phyloP scores from a whole-genome alignment of 257 asterid species.

The Solanum microdontum region DNA sequence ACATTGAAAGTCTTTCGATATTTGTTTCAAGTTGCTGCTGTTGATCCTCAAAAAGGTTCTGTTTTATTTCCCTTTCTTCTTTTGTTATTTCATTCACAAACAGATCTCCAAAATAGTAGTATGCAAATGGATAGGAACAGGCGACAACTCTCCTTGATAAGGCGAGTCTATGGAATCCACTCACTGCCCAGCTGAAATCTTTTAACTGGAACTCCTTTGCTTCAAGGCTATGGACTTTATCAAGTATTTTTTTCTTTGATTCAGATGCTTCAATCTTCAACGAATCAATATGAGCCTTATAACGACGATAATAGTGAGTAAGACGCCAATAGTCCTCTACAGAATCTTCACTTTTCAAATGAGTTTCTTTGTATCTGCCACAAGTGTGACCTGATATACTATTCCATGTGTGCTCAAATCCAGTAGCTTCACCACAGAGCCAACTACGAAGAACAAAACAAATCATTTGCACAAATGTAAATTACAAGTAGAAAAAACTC shows the following conservation, averaged over 20 bases:
- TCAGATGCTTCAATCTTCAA: slow-evolving; percentile 23
- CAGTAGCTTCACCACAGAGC: slow-evolving; percentile 56
- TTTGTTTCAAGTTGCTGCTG: slow-evolving; percentile 51
- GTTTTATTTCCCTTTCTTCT: slow-evolving; percentile 33
- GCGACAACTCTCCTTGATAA: slow-evolving; percentile 31
- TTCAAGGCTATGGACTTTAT: slow-evolving; percentile 15
- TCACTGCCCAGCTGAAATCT: slow-evolving; percentile 39
- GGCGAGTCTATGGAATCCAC: slow-evolving; percentile 29
- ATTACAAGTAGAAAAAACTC: background rate
- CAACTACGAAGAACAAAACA: slow-evolving; percentile 24
- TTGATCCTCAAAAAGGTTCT: slow-evolving; percentile 51
- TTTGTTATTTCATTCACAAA: slow-evolving; percentile 21
- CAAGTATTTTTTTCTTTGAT: slow-evolving; percentile 12
- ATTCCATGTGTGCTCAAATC: slow-evolving; percentile 18
- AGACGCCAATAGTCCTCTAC: slow-evolving; percentile 24
- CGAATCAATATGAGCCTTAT: slow-evolving; percentile 39
- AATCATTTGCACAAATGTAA: background rate
- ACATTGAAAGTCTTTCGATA: slow-evolving; percentile 38
- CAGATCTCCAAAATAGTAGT: slow-evolving; percentile 44
- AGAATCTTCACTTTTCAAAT: slow-evolving; percentile 5
- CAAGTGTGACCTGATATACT: slow-evolving; percentile 28
- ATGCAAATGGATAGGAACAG: slow-evolving; percentile 44
- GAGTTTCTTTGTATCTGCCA: slow-evolving; percentile 30
- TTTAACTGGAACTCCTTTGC: background rate
- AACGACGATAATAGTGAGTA: slow-evolving; percentile 31